A percentile compares a stretch with the other conserved stretches of the same genome.
Conservation (phyloP, 169 alveolate species). For the Plasmodium knowlesi region DNA sequence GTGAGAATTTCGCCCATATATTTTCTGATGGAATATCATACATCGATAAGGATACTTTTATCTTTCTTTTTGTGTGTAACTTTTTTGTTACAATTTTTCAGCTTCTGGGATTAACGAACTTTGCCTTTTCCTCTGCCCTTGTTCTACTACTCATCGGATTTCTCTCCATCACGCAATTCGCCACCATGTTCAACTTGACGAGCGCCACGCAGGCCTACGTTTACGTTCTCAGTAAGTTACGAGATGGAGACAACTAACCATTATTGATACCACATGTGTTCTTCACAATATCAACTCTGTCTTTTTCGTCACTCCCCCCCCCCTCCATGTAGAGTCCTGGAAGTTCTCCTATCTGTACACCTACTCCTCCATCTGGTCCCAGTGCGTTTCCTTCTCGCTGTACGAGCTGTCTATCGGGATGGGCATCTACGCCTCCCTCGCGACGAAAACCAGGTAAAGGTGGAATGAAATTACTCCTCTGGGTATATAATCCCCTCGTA, state of each 20-base stretch:
- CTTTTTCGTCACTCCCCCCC: not conserved
- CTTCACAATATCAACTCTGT: too few species aligned
- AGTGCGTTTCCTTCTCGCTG: slow-evolving; percentile 79
- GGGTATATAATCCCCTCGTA: not conserved
- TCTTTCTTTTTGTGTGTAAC: slow-evolving; percentile 32
- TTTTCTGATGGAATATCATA: slow-evolving; percentile 36
- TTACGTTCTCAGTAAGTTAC: slow-evolving; percentile 31
- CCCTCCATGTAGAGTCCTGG: slow-evolving; percentile 31
- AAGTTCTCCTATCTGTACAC: slow-evolving; percentile 69
- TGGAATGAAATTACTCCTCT: too few species aligned
- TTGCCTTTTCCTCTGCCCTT: slow-evolving; percentile 81
- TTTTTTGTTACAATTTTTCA: slow-evolving; percentile 74
- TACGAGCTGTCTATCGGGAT: slow-evolving; percentile 83
- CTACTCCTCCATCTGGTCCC: slow-evolving; percentile 83
- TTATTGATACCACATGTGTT: not conserved
- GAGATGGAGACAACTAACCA: not conserved
- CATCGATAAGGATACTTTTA: slow-evolving; percentile 33
- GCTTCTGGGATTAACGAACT: slow-evolving; percentile 78
- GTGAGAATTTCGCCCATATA: slow-evolving; percentile 1
- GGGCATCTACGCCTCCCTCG: slow-evolving; percentile 83
- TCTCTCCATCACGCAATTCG: slow-evolving; percentile 79
- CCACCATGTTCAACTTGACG: slow-evolving; percentile 32
- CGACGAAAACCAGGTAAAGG: slow-evolving; percentile 76
- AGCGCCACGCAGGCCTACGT: slow-evolving; percentile 47
- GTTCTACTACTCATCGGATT: slow-evolving; percentile 77